These are phyloP conservation scores for Cymbopogon citratus DNA, from an alignment of 176 grass and related monocot species.

Conservation along the genomic window DNA sequence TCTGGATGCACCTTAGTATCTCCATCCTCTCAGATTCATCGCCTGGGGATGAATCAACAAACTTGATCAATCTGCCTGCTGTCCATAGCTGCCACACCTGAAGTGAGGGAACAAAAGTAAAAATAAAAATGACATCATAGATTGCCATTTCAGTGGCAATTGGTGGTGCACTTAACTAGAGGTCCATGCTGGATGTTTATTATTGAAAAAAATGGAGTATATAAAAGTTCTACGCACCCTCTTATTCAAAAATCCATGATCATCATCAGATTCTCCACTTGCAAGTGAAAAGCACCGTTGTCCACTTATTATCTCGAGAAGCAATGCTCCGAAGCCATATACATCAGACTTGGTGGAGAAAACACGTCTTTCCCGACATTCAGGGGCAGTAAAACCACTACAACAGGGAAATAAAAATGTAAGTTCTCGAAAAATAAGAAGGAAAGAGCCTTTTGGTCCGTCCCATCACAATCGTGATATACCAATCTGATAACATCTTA, in stretches of 20 bases:
- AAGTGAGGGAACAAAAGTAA: not conserved
- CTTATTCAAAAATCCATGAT: conserved; percentile 26
- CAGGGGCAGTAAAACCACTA: conserved; percentile 38
- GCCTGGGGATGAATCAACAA: not conserved
- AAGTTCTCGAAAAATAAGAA: not conserved
- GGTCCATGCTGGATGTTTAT: not conserved
- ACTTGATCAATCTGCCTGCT: conserved; percentile 1
- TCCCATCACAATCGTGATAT: too few relatives aligned
- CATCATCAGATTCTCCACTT: conserved; percentile 14
- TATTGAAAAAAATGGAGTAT: not conserved
- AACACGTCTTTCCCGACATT: conserved; percentile 9
- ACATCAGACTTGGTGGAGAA: conserved; percentile 37
- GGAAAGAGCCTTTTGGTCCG: not conserved
- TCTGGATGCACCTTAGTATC: conserved; percentile 24
- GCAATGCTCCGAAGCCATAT: conserved; percentile 33
- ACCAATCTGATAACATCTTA: too few relatives aligned
- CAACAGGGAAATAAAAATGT: conserved; percentile 8
- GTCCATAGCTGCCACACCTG: conserved; percentile 17
- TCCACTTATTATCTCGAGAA: conserved; percentile 32
- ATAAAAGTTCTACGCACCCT: not conserved
- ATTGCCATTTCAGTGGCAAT: not conserved
- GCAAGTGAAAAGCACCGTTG: conserved; percentile 9
- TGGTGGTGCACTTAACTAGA: not conserved
- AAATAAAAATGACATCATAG: not conserved
- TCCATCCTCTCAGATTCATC: not conserved